phyloP scores from a whole-genome alignment of 306 rosid genomes.

The Albizia julibrissin region DNA sequence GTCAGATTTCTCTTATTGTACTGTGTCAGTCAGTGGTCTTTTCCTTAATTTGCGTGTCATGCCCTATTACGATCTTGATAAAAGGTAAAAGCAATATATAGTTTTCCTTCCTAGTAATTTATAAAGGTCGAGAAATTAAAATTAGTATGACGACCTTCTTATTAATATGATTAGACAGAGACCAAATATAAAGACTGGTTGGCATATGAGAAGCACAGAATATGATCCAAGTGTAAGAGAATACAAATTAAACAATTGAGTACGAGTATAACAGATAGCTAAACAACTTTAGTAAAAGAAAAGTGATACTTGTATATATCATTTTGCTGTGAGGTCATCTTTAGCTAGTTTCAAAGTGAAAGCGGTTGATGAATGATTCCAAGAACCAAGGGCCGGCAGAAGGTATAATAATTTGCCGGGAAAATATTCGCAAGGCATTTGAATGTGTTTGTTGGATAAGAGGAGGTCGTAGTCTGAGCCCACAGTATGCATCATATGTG shows the following conservation, averaged over 20 bases:
- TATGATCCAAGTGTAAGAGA: neutral
- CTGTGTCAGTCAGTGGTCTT: neutral
- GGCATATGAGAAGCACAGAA: neutral
- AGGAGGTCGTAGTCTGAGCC: neutral
- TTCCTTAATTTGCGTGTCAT: neutral
- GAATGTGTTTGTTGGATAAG: neutral
- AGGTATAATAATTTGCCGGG: neutral
- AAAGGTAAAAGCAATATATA: conserved; percentile 1
- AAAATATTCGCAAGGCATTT: neutral
- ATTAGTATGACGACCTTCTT: neutral
- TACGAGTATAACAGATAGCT: neutral
- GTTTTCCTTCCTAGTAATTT: neutral
- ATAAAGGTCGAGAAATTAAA: neutral
- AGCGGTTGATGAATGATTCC: neutral
- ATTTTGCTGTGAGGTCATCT: neutral
- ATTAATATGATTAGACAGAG: neutral
- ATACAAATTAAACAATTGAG: neutral
- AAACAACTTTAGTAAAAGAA: neutral
- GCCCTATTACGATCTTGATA: neutral
- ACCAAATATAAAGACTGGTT: neutral
- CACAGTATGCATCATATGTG: neutral
- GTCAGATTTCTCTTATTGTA: neutral
- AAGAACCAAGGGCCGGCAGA: neutral
- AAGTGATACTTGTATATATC: neutral
- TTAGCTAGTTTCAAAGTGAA: neutral